Conservation (phyloP, 129 eudicot genomes). For the Chrysanthemum seticuspe region DNA sequence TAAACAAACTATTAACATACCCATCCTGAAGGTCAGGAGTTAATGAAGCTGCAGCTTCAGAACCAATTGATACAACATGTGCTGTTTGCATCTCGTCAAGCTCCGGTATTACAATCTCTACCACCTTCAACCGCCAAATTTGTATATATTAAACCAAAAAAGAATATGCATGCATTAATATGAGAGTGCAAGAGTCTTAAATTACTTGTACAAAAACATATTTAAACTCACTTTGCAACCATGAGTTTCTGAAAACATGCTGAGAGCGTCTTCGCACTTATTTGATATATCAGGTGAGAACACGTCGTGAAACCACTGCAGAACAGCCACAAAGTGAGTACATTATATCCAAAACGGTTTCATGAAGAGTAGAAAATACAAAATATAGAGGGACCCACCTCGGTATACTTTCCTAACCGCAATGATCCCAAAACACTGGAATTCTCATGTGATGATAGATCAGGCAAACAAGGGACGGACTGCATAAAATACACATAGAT, state of each 20-base stretch:
- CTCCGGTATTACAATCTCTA: constrained; percentile 86
- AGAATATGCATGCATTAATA: neutral
- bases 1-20: constrained; percentile 26
- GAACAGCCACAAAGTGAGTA: constrained; percentile 16
- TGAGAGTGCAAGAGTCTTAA: neutral
- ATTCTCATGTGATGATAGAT: constrained; percentile 53
- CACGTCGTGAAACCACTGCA: constrained; percentile 97
- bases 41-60: constrained; percentile 64
- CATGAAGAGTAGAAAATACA: constrained; percentile 5
- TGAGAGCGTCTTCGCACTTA: constrained; percentile 79
- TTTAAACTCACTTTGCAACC: constrained; percentile 64
- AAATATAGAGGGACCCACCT: constrained; percentile 46
- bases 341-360: constrained; percentile 19
- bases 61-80: constrained; percentile 88
- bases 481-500: constrained; percentile 34
- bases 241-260: constrained; percentile 51
- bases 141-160: neutral
- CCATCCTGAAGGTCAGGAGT: constrained; percentile 78
- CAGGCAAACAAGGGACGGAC: constrained; percentile 83
- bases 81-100: constrained; percentile 79
- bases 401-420: constrained; percentile 82
- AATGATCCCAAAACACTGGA: constrained; percentile 52
- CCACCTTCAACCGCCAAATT: constrained; percentile 42
- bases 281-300: constrained; percentile 76
- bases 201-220: no score